These are phyloP conservation scores for Penicillium expansum DNA, from an alignment of 2,329 filamentous ascomycete genomes.

Conservation along the genomic window DNA sequence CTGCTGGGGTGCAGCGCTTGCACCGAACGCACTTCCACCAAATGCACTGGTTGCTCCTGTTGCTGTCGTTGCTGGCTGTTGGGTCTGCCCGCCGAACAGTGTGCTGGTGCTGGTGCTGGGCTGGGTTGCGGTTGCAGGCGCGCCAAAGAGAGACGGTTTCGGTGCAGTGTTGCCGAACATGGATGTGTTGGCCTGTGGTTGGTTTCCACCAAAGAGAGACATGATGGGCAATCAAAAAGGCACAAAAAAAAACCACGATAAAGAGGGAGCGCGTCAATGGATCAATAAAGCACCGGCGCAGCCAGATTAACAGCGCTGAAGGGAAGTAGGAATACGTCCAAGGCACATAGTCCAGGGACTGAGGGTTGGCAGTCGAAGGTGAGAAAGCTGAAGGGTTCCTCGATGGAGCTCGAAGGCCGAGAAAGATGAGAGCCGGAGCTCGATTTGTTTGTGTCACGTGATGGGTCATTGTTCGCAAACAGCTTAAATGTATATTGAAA, in stretches of 20 bases:
- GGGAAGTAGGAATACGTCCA: background rate
- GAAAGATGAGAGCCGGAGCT: conserved; percentile 23
- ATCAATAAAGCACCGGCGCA: background rate
- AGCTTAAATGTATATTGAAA: background rate
- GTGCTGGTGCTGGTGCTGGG: conserved; percentile 29
- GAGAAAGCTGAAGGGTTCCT: conserved; percentile 18
- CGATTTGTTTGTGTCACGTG: conserved; percentile 27
- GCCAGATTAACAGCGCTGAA: background rate
- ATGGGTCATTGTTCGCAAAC: background rate
- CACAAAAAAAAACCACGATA: conserved; percentile 17
- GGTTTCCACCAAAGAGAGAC: conserved; percentile 40
- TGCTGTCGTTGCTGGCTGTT: conserved; percentile 21
- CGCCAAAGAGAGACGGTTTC: conserved; percentile 42
- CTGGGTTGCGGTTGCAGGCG: conserved; percentile 22
- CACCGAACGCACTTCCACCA: conserved; percentile 22
- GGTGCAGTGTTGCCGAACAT: conserved; percentile 34
- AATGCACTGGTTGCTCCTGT: conserved; percentile 21
- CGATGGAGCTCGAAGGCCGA: conserved; percentile 18
- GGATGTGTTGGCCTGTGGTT: conserved; percentile 15
- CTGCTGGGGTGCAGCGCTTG: conserved; percentile 28
- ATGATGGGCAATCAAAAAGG: conserved; percentile 24
- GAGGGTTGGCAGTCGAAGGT: conserved; percentile 6
- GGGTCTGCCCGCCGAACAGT: conserved; percentile 32
- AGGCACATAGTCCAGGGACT: conserved; percentile 10
- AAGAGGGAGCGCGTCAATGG: conserved; percentile 2